Evolutionary conservation across 2,329 filamentous ascomycete genomes (phyloP).

Genomic region (Diplodia scrobiculata): DNA sequence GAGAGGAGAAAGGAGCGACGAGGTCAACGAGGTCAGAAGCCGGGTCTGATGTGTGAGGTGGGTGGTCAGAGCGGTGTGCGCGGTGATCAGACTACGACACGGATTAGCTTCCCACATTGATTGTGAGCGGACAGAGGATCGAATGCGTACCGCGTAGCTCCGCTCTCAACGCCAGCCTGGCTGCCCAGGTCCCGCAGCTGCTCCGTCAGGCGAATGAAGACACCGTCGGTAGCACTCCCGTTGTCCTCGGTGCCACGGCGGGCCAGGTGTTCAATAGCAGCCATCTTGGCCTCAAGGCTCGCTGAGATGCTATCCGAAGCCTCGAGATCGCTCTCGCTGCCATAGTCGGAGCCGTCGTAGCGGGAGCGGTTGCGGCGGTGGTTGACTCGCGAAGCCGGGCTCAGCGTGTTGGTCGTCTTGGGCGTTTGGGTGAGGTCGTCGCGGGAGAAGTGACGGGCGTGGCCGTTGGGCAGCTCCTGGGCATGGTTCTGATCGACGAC

Average conservation of each 20-base stretch:
- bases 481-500: slow-evolving; percentile 37
- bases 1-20: slow-evolving; percentile 70
- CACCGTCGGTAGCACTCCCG: slow-evolving; percentile 64
- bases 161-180: slow-evolving; percentile 71
- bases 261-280: slow-evolving; percentile 70
- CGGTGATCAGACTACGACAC: slow-evolving; percentile 66
- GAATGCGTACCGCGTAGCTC: slow-evolving; percentile 64
- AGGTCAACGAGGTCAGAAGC: slow-evolving; percentile 71
- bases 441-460: slow-evolving; percentile 41
- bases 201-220: slow-evolving; percentile 69
- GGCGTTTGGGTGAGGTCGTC: slow-evolving; percentile 50
- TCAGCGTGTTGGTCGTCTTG: slow-evolving; percentile 44
- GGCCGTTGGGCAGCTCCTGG: slow-evolving; percentile 33
- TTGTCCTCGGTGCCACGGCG: slow-evolving; percentile 64
- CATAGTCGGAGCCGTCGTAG: slow-evolving; percentile 72
- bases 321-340: slow-evolving; percentile 70
- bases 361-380: slow-evolving; percentile 53
- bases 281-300: slow-evolving; percentile 68
- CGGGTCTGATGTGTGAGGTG: slow-evolving; percentile 76
- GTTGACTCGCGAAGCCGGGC: slow-evolving; percentile 38
- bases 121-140: neutral
- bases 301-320: slow-evolving; percentile 65
- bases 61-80: slow-evolving; percentile 72
- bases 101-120: neutral
- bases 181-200: slow-evolving; percentile 71